phyloP scores from a whole-genome alignment of 2,329 filamentous ascomycete species.

The Colletotrichum lindemuthianum region DNA sequence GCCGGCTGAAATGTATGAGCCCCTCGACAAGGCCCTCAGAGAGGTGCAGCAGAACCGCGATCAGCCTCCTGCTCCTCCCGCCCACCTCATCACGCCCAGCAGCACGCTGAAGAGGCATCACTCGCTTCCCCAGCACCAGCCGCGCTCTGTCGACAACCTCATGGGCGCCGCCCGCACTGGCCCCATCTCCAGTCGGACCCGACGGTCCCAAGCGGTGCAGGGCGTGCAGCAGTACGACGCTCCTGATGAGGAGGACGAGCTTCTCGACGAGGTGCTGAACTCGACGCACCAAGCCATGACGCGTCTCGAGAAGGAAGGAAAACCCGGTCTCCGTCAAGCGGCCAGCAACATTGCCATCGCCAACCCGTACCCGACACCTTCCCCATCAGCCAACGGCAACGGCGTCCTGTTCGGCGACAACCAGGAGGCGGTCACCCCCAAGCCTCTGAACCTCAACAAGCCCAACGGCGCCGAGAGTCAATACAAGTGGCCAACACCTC shows the following conservation, averaged over 20 bases:
- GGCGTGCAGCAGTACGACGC: conserved; percentile 90
- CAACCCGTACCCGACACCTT: conserved; percentile 72
- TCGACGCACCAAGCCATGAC: conserved; percentile 81
- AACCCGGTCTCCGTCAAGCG: conserved; percentile 67
- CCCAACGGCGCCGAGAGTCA: conserved; percentile 50
- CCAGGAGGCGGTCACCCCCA: conserved; percentile 70
- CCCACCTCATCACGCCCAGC: conserved; percentile 60
- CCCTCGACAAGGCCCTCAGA: conserved; percentile 66
- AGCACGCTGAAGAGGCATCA: conserved; percentile 72
- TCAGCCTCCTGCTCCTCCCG: conserved; percentile 61
- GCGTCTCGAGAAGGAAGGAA: conserved; percentile 69
- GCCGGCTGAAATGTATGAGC: conserved; percentile 65
- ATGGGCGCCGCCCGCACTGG: conserved; percentile 64
- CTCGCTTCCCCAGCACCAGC: conserved; percentile 67
- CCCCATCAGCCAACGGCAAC: conserved; percentile 86
- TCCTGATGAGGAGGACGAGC: conserved; percentile 94
- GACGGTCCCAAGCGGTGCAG: conserved; percentile 79
- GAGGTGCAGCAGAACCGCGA: conserved; percentile 64
- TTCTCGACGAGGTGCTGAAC: conserved; percentile 87
- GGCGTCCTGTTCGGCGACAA: conserved; percentile 77
- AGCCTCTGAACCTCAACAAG: conserved; percentile 76
- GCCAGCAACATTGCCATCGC: conserved; percentile 70
- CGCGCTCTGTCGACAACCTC: conserved; percentile 72
- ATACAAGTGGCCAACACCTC: conserved; percentile 92
- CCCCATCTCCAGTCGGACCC: conserved; percentile 81